These are phyloP conservation scores for Leucocoprinus birnbaumii DNA, from an alignment of 768 basidiomycete genomes.

Conservation along the genomic window DNA sequence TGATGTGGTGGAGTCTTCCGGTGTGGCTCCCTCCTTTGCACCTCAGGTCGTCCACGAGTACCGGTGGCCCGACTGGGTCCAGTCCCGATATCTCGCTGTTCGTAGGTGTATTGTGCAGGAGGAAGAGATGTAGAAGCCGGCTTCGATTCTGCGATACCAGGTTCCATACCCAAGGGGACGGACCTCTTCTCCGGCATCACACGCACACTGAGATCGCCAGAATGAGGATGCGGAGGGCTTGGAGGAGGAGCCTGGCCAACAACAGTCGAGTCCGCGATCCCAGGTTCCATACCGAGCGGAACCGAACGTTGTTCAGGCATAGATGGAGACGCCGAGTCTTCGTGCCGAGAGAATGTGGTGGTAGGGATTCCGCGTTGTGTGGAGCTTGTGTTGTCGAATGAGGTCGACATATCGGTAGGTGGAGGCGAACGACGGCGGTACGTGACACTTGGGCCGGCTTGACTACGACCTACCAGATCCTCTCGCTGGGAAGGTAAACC, in stretches of 20 bases:
- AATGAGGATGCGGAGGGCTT: background rate
- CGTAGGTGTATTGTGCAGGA: background rate
- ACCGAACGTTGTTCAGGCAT: background rate
- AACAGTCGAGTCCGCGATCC: background rate
- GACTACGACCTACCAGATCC: too few species aligned
- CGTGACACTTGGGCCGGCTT: too few species aligned
- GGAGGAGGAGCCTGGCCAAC: background rate
- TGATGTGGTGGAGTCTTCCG: too few species aligned
- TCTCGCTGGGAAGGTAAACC: too few species aligned
- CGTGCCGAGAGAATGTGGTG: background rate
- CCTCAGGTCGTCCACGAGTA: too few species aligned
- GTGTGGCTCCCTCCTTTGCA: too few species aligned
- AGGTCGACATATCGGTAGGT: background rate
- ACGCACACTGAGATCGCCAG: background rate
- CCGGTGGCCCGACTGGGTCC: too few species aligned
- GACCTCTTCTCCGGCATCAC: background rate
- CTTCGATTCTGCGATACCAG: too few species aligned
- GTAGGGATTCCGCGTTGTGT: background rate
- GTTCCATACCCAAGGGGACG: too few species aligned
- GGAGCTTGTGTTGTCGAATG: background rate
- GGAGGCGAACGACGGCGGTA: background rate
- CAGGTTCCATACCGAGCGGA: background rate
- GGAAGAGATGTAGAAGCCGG: background rate
- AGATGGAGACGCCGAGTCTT: background rate
- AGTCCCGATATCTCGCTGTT: background rate